These are phyloP conservation scores for Pseudomonodictys pantanalensis DNA, from an alignment of 495 filamentous ascomycete genomes.

Conservation along the genomic window DNA sequence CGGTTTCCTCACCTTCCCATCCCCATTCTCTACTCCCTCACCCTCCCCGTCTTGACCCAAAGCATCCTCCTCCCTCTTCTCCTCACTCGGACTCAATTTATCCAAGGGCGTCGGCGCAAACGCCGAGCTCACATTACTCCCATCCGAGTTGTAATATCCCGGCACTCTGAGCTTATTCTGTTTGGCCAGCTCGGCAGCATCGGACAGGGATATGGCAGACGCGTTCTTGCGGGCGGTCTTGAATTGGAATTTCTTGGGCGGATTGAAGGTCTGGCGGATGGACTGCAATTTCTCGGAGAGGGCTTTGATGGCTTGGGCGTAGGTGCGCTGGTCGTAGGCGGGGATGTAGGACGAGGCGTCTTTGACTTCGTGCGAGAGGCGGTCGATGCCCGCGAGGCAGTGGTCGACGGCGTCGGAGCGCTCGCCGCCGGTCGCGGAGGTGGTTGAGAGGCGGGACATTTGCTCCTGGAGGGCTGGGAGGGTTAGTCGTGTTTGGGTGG, in stretches of 20 bases:
- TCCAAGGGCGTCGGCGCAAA: constrained; percentile 50
- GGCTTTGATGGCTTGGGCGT: constrained; percentile 64
- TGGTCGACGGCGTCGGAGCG: constrained; percentile 65
- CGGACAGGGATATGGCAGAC: constrained; percentile 55
- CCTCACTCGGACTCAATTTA: constrained; percentile 48
- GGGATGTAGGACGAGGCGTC: constrained; percentile 67
- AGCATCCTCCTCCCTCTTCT: constrained; percentile 15
- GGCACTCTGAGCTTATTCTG: constrained; percentile 47
- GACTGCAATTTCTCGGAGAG: constrained; percentile 63
- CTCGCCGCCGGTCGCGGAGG: constrained; percentile 54
- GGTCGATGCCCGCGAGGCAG: constrained; percentile 62
- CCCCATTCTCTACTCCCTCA: background rate
- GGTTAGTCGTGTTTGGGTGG: background rate
- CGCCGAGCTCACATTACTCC: constrained; percentile 46
- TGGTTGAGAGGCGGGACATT: constrained; percentile 55
- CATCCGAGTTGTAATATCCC: constrained; percentile 44
- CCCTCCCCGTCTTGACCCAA: background rate
- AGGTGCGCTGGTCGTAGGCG: constrained; percentile 73
- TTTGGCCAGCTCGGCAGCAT: constrained; percentile 53
- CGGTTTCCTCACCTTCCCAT: constrained; percentile 48
- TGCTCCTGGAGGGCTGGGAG: constrained; percentile 58
- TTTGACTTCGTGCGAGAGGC: constrained; percentile 65
- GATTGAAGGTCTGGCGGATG: constrained; percentile 55
- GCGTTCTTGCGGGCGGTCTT: constrained; percentile 57
- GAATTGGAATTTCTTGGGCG: constrained; percentile 71